Conservation (phyloP, 2,329 filamentous ascomycete genomes). For the Akanthomyces dipterigenus region DNA sequence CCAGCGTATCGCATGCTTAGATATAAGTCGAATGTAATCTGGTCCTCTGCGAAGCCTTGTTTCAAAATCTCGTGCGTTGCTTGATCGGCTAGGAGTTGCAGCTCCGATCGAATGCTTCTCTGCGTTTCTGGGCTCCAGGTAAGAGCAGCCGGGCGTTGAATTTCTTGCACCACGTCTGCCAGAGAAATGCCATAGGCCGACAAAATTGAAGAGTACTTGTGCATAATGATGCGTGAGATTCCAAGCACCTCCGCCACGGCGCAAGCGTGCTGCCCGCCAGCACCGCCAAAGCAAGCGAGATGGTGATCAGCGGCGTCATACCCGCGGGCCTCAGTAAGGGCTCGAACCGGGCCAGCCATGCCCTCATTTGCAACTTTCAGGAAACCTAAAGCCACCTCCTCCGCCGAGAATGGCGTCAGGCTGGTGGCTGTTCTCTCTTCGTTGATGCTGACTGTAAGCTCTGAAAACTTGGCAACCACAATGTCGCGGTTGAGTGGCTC, state of each 20-base stretch:
- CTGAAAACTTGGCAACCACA: constrained; percentile 31
- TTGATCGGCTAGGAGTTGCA: constrained; percentile 19
- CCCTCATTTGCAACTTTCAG: constrained; percentile 30
- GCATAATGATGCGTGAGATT: constrained; percentile 36
- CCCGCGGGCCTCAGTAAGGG: constrained; percentile 29
- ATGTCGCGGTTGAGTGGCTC: constrained; percentile 39
- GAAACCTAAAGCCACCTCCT: constrained; percentile 32
- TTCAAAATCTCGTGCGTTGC: constrained; percentile 18
- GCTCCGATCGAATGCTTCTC: constrained; percentile 15
- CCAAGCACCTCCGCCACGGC: constrained; percentile 36
- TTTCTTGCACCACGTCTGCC: constrained; percentile 38
- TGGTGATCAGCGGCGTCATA: constrained; percentile 29
- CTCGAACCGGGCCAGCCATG: constrained; percentile 30
- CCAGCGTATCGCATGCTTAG: constrained; percentile 38
- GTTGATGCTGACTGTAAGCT: constrained; percentile 37
- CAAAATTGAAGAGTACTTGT: constrained; percentile 38
- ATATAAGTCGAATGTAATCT: constrained; percentile 35
- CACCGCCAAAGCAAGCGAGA: constrained; percentile 31
- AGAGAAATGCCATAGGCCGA: constrained; percentile 41
- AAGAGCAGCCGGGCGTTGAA: constrained; percentile 29
- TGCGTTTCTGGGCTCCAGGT: constrained; percentile 21
- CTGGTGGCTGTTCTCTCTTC: constrained; percentile 23
- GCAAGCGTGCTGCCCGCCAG: constrained; percentile 38
- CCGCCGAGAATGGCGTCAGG: constrained; percentile 22
- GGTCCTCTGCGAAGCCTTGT: constrained; percentile 26